Evolutionary conservation across 345 rosid genomes (phyloP).

Genomic region (Combretum micranthum): DNA sequence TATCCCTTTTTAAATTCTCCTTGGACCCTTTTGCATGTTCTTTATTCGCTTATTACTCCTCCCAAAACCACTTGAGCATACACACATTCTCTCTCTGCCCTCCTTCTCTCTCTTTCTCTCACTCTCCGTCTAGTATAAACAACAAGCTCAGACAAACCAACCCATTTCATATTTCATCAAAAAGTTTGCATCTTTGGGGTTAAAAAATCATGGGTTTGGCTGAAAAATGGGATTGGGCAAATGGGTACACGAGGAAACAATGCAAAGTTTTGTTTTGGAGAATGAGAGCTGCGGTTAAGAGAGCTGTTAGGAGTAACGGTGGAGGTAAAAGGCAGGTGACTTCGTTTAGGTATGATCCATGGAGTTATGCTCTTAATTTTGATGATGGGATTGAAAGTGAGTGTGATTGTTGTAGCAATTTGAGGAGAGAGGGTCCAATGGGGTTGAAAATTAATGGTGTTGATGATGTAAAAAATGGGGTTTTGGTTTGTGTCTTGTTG

Average conservation of each 20-base stretch:
- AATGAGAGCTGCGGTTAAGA: conserved; percentile 42
- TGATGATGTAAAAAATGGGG: no score
- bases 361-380: conserved; percentile 41
- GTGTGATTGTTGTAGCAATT: not conserved
- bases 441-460: no score
- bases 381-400: conserved; percentile 45
- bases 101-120: no score
- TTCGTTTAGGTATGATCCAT: conserved; percentile 34
- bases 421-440: no score
- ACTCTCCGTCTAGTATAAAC: no score
- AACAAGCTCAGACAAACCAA: no score
- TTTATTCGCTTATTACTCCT: no score
- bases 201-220: conserved; percentile 7
- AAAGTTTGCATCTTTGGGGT: not conserved
- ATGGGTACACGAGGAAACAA: conserved; percentile 26
- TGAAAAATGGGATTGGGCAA: conserved; percentile 22
- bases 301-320: conserved; percentile 26
- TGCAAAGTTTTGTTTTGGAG: conserved; percentile 46
- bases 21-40: no score
- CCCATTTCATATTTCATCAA: not conserved
- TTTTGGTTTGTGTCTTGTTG: no score
- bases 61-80: no score
- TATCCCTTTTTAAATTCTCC: no score
- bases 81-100: no score
- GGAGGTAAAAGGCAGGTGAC: conserved; percentile 11